Percentiles rank a stretch among this genome's conserved stretches.
phyloP scores from a whole-genome alignment of 805 yeast genomes.

The Cyberlindnera maclurae region DNA sequence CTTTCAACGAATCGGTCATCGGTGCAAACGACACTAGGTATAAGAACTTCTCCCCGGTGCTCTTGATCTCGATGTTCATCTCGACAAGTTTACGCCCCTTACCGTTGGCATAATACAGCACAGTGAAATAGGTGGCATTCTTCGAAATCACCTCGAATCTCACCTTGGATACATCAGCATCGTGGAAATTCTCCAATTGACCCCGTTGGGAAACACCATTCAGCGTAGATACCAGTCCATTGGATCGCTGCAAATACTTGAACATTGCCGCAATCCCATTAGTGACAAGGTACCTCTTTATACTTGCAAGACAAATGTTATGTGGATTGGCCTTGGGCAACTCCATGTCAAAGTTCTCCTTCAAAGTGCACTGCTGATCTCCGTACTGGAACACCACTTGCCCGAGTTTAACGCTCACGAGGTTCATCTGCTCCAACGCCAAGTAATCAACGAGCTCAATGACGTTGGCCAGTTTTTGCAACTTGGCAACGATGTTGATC shows the following conservation, averaged over 20 bases:
- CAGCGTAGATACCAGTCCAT: conserved; percentile 14
- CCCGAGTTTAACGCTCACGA: conserved; percentile 21
- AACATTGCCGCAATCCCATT: conserved; percentile 18
- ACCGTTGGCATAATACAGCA: conserved; percentile 14
- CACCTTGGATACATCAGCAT: conserved; percentile 3
- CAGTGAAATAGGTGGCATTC: conserved; percentile 13
- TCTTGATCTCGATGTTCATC: conserved; percentile 12
- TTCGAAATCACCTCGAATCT: conserved; percentile 17
- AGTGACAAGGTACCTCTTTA: conserved; percentile 15
- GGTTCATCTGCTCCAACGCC: conserved; percentile 15
- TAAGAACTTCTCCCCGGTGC: conserved; percentile 2
- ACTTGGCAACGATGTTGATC: conserved; percentile 12
- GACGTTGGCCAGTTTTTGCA: conserved; percentile 19
- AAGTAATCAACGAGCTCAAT: conserved; percentile 21
- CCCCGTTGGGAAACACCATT: conserved; percentile 7
- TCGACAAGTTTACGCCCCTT: conserved; percentile 5
- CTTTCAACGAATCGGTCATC: conserved; percentile 1
- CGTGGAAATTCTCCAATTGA: conserved; percentile 1
- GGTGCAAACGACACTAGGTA: conserved; percentile 8
- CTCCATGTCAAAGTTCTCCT: conserved; percentile 18
- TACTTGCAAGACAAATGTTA: conserved; percentile 17
- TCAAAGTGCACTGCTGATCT: conserved; percentile 17
- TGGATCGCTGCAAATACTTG: conserved; percentile 19
- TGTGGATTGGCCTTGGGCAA: conserved; percentile 21
- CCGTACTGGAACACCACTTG: conserved; percentile 23